Evolutionary conservation across 2,329 filamentous ascomycete genomes (phyloP).

Genomic region (Scedosporium apiospermum): DNA sequence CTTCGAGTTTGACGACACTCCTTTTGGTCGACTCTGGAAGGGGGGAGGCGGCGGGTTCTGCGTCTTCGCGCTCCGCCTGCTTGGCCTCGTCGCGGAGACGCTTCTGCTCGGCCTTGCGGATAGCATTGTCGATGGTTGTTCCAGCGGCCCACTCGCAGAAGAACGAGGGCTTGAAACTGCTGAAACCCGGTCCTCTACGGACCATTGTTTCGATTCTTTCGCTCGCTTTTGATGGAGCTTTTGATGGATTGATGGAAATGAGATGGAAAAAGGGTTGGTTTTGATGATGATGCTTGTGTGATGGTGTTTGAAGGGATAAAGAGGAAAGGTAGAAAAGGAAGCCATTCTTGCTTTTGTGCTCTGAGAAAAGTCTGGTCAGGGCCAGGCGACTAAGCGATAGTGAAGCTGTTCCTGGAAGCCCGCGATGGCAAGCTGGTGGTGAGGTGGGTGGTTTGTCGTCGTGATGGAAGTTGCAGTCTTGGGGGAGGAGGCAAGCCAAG

Average conservation of each 20-base stretch:
- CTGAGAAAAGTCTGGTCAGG: too few relatives aligned
- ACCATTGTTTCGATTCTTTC: background rate
- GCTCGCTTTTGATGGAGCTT: background rate
- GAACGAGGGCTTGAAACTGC: slow-evolving; percentile 5
- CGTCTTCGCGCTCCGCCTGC: slow-evolving; percentile 10
- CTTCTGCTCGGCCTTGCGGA: slow-evolving; percentile 16
- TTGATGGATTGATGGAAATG: background rate
- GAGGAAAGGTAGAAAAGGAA: background rate
- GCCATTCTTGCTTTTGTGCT: too few relatives aligned
- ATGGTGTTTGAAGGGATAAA: background rate
- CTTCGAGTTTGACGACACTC: slow-evolving; percentile 28
- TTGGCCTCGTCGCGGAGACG: slow-evolving; percentile 2
- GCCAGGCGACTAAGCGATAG: too few relatives aligned
- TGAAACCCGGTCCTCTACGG: background rate
- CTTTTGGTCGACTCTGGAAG: slow-evolving; percentile 7
- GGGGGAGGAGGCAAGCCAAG: background rate
- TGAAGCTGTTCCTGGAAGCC: background rate
- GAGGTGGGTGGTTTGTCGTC: background rate
- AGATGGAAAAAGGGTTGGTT: background rate
- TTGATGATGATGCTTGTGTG: background rate
- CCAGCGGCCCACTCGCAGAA: slow-evolving; percentile 34
- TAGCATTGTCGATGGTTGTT: slow-evolving; percentile 21
- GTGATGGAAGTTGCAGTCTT: background rate
- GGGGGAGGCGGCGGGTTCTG: slow-evolving; percentile 4
- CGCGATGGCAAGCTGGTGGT: background rate